Percentiles rank a stretch among this genome's conserved stretches.
phyloP scores from a whole-genome alignment of 192 early-diverging fungal genomes.

The Rhizoclosmatium globosum region DNA sequence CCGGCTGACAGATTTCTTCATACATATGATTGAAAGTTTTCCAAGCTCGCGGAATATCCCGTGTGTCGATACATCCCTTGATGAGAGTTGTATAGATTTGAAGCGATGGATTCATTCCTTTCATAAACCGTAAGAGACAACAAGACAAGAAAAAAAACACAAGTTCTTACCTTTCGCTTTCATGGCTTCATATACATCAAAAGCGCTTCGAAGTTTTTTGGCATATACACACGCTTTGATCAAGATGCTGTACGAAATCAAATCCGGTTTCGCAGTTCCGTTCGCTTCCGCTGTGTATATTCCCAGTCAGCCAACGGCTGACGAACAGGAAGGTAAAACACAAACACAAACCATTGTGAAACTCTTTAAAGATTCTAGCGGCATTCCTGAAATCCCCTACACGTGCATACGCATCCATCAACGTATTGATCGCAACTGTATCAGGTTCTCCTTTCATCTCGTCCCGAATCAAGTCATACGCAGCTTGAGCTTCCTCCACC shows the following conservation, averaged over 20 bases:
- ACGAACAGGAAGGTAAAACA: neutral
- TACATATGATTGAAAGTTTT: conserved; percentile 89
- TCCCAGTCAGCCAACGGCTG: neutral
- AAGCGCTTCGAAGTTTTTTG: conserved; percentile 71
- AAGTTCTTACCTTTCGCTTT: conserved; percentile 53
- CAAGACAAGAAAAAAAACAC: conserved; percentile 45
- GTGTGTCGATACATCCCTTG: conserved; percentile 76
- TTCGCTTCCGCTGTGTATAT: conserved; percentile 43
- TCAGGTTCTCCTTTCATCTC: conserved; percentile 69
- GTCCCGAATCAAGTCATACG: conserved; percentile 69
- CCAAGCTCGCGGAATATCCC: conserved; percentile 85
- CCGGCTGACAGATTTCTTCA: conserved; percentile 76
- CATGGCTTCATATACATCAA: conserved; percentile 81
- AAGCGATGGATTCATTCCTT: conserved; percentile 49
- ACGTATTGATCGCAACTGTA: conserved; percentile 72
- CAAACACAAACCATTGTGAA: conserved; percentile 38
- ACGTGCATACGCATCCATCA: conserved; percentile 83
- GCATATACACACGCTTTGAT: conserved; percentile 74
- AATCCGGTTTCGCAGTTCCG: conserved; percentile 55
- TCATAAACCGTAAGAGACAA: too few relatives aligned
- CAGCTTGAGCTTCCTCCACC: conserved; percentile 66
- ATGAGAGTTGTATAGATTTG: conserved; percentile 84
- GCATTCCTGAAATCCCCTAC: conserved; percentile 68
- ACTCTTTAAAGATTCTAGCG: conserved; percentile 68
- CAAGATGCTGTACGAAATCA: conserved; percentile 74